These are phyloP conservation scores for Melanomma pulvis-pyrius DNA, from an alignment of 495 filamentous ascomycete species.

Conservation along the genomic window DNA sequence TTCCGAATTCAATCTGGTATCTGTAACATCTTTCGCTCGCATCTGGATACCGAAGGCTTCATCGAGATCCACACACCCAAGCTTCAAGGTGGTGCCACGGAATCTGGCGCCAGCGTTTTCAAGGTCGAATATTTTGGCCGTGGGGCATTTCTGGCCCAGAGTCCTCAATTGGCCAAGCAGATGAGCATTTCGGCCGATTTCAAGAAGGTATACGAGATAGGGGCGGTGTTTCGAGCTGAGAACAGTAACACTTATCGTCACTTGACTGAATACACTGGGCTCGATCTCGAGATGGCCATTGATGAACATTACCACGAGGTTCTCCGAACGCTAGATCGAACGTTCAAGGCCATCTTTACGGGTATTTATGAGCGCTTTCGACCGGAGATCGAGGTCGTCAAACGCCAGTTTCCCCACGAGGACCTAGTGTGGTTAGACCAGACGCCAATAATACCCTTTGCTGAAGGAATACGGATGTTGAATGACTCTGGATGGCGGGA, in stretches of 20 bases:
- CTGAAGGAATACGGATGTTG: constrained; percentile 76
- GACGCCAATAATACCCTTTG: constrained; percentile 80
- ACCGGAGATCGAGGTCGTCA: constrained; percentile 49
- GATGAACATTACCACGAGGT: constrained; percentile 87
- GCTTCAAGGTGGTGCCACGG: constrained; percentile 85
- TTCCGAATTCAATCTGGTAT: constrained; percentile 80
- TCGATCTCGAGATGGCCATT: constrained; percentile 98
- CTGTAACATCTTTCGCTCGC: constrained; percentile 76
- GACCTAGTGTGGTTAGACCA: constrained; percentile 77
- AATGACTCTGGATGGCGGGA: constrained; percentile 78
- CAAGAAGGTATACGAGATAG: constrained; percentile 85
- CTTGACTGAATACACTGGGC: constrained; percentile 95
- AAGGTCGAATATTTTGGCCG: constrained; percentile 87
- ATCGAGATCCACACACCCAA: constrained; percentile 89
- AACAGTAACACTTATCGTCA: constrained; percentile 96
- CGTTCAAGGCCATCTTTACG: constrained; percentile 87
- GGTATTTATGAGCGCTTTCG: constrained; percentile 56
- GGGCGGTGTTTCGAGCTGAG: constrained; percentile 93
- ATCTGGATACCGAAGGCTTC: constrained; percentile 74
- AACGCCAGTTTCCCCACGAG: constrained; percentile 66
- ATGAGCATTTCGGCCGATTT: constrained; percentile 92
- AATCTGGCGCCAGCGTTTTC: constrained; percentile 94
- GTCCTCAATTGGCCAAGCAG: constrained; percentile 95
- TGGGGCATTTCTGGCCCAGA: constrained; percentile 85
- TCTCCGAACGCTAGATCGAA: constrained; percentile 73